These are phyloP conservation scores for Nymphaea colorata DNA, from an alignment of 164 flowering plant genomes.

Conservation along the genomic window DNA sequence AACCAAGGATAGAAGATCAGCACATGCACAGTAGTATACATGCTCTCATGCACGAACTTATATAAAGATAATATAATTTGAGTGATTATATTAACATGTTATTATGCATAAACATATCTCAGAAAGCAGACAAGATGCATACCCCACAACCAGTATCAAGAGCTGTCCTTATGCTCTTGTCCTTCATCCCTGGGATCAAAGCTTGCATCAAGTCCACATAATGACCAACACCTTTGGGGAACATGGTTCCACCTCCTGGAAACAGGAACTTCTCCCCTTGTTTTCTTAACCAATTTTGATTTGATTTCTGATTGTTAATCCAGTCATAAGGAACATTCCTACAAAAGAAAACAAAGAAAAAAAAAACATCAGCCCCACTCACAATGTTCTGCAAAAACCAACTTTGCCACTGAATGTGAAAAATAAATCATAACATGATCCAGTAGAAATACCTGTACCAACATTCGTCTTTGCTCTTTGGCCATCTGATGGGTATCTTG, in stretches of 20 bases:
- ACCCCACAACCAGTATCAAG: conserved; percentile 99
- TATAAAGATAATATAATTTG: neutral
- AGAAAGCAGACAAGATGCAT: conserved; percentile 15
- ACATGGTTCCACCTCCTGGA: conserved; percentile 99
- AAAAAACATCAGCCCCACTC: neutral
- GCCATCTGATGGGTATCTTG: conserved; percentile 89
- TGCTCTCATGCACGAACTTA: neutral
- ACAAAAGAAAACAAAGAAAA: neutral
- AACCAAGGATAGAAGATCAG: neutral
- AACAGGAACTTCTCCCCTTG: conserved; percentile 88
- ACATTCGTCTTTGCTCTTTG: conserved; percentile 79
- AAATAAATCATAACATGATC: neutral
- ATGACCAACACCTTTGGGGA: conserved; percentile 77
- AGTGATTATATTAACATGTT: no score
- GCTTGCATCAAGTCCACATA: conserved; percentile 89
- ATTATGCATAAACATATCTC: neutral
- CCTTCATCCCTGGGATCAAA: conserved; percentile 88
- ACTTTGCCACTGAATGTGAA: neutral
- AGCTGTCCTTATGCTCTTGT: conserved; percentile 86
- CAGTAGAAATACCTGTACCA: conserved; percentile 78
- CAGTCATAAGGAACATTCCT: conserved; percentile 99
- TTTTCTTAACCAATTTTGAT: conserved; percentile 87
- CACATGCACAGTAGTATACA: neutral
- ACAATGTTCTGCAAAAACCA: neutral
- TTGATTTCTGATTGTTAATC: conserved; percentile 95